phyloP scores from a whole-genome alignment of 2,329 filamentous ascomycete species.

The Cytospora paraplurivora region DNA sequence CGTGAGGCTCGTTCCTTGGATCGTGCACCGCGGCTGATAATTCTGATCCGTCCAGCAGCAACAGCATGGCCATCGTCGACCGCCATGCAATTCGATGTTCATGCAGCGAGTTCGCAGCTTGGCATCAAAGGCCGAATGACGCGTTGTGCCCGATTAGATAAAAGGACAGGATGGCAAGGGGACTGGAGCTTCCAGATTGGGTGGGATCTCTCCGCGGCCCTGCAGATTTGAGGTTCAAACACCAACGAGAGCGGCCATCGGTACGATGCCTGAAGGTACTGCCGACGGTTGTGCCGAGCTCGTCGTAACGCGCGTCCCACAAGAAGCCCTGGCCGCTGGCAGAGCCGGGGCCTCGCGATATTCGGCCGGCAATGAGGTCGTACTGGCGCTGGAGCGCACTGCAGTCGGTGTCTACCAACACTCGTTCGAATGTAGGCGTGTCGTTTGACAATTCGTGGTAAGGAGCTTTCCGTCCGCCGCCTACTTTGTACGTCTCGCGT shows the following conservation, averaged over 20 bases:
- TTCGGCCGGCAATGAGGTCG: constrained; percentile 21
- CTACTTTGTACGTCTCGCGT: background rate
- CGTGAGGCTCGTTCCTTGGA: constrained; percentile 13
- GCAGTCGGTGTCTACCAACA: constrained; percentile 15
- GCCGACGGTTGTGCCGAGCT: constrained; percentile 30
- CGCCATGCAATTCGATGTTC: constrained; percentile 6
- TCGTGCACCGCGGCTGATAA: constrained; percentile 4
- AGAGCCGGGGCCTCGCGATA: constrained; percentile 18
- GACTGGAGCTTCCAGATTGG: constrained; percentile 9
- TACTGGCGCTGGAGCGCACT: constrained; percentile 19
- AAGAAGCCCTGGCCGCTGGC: constrained; percentile 20
- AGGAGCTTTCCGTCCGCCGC: constrained; percentile 21
- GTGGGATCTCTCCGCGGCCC: constrained; percentile 12
- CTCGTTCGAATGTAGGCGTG: constrained; percentile 8
- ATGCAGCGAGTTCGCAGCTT: constrained; percentile 19
- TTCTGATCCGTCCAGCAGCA: constrained; percentile 3
- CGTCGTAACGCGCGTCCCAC: constrained; percentile 27
- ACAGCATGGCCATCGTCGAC: constrained; percentile 10
- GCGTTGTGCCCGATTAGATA: constrained; percentile 22
- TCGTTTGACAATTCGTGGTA: constrained; percentile 25
- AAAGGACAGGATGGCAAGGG: constrained; percentile 16
- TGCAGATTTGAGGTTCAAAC: background rate
- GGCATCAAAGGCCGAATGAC: constrained; percentile 9
- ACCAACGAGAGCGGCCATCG: background rate
- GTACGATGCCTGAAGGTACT: constrained; percentile 26